A percentile compares a stretch with the other conserved stretches of the same genome.
These are phyloP conservation scores for Xylaria scruposa DNA, from an alignment of 495 filamentous ascomycete genomes.

Conservation along the genomic window DNA sequence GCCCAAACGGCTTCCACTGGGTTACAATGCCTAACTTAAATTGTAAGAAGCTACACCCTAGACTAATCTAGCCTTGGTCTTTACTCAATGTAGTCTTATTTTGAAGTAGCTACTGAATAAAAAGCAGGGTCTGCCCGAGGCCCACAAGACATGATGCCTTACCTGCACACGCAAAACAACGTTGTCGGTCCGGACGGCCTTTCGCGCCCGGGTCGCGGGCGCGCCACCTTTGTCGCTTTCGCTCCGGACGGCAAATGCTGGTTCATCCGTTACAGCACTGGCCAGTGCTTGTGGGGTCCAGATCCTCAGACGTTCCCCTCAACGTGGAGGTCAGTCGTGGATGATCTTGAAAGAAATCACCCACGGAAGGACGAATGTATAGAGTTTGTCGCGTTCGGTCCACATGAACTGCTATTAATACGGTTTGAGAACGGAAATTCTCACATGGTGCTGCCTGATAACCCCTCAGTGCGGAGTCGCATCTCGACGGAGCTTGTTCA, in stretches of 20 bases:
- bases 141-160: not conserved
- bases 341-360: conserved; percentile 4
- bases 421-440: conserved; percentile 21
- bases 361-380: conserved; percentile 16
- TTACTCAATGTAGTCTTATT: not conserved
- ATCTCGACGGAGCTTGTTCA: not conserved
- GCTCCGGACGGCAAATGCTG: conserved; percentile 3
- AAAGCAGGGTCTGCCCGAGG: not conserved
- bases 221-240: conserved; percentile 12
- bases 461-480: not conserved
- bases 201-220: not conserved
- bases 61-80: not conserved
- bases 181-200: not conserved
- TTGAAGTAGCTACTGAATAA: not conserved
- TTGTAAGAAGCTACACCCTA: not conserved
- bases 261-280: conserved; percentile 16
- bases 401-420: not conserved
- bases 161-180: not conserved
- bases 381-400: conserved; percentile 15
- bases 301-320: not conserved
- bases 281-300: conserved; percentile 5
- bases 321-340: conserved; percentile 4
- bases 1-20: conserved; percentile 16
- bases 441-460: conserved; percentile 1
- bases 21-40: not conserved